Conservation (phyloP, 2,329 filamentous ascomycete species). For the Cladosporium sp. region DNA sequence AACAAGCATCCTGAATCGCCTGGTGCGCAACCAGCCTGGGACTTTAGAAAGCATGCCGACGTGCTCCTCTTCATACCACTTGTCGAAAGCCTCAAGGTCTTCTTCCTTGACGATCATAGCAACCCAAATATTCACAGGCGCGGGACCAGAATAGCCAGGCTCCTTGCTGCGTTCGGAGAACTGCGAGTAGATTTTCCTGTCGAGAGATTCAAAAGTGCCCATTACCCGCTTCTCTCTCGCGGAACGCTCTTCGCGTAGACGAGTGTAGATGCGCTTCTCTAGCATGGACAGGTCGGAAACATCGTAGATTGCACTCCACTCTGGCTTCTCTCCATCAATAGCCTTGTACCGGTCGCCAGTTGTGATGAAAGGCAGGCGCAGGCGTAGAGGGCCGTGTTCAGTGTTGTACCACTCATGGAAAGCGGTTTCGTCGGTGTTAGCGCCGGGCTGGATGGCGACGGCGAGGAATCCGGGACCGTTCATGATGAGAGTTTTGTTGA, state of each 20-base stretch:
- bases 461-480: slow-evolving; percentile 68
- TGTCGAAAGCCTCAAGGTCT: slow-evolving; percentile 61
- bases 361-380: slow-evolving; percentile 70
- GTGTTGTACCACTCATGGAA: slow-evolving; percentile 96
- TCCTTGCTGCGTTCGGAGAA: slow-evolving; percentile 47
- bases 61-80: slow-evolving; percentile 77
- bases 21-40: slow-evolving; percentile 75
- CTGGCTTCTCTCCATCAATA: slow-evolving; percentile 61
- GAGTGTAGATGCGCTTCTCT: slow-evolving; percentile 68
- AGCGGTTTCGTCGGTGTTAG: slow-evolving; percentile 63
- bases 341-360: slow-evolving; percentile 81
- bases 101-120: slow-evolving; percentile 45
- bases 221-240: slow-evolving; percentile 54
- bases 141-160: slow-evolving; percentile 24
- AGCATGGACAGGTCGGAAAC: slow-evolving; percentile 72
- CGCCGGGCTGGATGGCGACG: slow-evolving; percentile 80
- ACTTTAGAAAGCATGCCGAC: slow-evolving; percentile 69
- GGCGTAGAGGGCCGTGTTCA: slow-evolving; percentile 80
- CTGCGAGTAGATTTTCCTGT: slow-evolving; percentile 70
- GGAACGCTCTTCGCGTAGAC: slow-evolving; percentile 59
- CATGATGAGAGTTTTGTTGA: slow-evolving; percentile 30
- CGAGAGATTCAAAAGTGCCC: slow-evolving; percentile 64
- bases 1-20: slow-evolving; percentile 67
- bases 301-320: slow-evolving; percentile 81
- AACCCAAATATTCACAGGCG: slow-evolving; percentile 29